Evolutionary conservation across 2,329 filamentous ascomycete species (phyloP).

Genomic region (Septoria petroselini): DNA sequence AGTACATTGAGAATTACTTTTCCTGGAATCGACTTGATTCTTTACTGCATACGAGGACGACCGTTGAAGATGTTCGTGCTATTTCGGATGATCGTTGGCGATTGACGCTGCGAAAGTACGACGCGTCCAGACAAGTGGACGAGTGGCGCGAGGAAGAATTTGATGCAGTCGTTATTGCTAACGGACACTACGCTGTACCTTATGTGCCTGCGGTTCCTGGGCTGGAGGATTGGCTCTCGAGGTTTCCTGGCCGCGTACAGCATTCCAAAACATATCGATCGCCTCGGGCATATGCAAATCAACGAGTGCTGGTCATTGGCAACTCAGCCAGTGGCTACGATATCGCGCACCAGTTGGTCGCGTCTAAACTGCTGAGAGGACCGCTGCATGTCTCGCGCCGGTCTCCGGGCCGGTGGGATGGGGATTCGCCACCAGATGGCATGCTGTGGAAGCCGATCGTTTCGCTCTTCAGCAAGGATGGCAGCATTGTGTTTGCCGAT

Average conservation of each 20-base stretch:
- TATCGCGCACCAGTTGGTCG: constrained; percentile 29
- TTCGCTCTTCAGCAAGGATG: constrained; percentile 38
- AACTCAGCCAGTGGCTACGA: constrained; percentile 39
- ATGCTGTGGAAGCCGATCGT: constrained; percentile 57
- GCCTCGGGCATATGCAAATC: constrained; percentile 11
- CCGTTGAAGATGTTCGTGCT: constrained; percentile 50
- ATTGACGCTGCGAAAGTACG: constrained; percentile 49
- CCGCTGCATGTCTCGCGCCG: constrained; percentile 55
- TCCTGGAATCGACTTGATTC: constrained; percentile 49
- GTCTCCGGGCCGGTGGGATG: constrained; percentile 52
- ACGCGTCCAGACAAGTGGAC: constrained; percentile 46
- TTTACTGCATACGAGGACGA: constrained; percentile 51
- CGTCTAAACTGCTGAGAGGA: constrained; percentile 24
- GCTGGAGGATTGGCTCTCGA: constrained; percentile 55
- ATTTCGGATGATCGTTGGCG: constrained; percentile 44
- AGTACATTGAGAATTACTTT: constrained; percentile 58
- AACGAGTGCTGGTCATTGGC: constrained; percentile 34
- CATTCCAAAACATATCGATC: constrained; percentile 48
- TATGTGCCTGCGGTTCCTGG: constrained; percentile 48
- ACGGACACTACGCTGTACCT: constrained; percentile 38
- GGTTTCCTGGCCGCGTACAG: constrained; percentile 44
- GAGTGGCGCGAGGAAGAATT: constrained; percentile 56
- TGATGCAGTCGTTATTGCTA: constrained; percentile 39
- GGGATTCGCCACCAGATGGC: constrained; percentile 46
- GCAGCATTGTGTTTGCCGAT: constrained; percentile 34